phyloP scores from a whole-genome alignment of 2,329 filamentous ascomycete species.

The Achaetomium macrosporum region DNA sequence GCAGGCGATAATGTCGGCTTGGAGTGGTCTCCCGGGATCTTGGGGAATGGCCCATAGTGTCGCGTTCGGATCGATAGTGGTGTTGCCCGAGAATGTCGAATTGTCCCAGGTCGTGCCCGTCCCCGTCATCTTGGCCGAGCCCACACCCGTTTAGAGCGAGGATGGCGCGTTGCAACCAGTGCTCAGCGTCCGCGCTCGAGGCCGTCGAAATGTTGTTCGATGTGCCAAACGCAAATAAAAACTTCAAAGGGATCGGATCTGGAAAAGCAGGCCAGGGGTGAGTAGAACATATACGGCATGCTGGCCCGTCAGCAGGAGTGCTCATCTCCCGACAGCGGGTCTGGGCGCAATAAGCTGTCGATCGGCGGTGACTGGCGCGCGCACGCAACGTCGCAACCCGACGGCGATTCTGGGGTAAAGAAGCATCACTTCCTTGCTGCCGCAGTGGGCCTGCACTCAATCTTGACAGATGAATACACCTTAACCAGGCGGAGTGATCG shows the following conservation, averaged over 20 bases:
- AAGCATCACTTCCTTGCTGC: background rate
- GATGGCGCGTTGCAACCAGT: background rate
- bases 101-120: slow-evolving; percentile 2
- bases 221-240: background rate
- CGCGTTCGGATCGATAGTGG: slow-evolving; percentile 7
- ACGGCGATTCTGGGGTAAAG: slow-evolving; percentile 6
- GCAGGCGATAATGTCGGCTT: slow-evolving; percentile 26
- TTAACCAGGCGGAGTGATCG: too few relatives aligned
- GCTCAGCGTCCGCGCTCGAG: background rate
- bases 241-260: background rate
- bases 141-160: background rate
- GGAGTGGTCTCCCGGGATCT: slow-evolving; percentile 18
- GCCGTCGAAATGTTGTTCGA: background rate
- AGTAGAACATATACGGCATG: slow-evolving; percentile 11
- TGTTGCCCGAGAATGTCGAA: slow-evolving; percentile 5
- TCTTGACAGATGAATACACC: background rate
- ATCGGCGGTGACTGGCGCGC: background rate
- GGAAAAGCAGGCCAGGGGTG: background rate
- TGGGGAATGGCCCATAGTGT: slow-evolving; percentile 19
- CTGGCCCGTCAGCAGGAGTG: slow-evolving; percentile 1
- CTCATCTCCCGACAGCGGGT: slow-evolving; percentile 1
- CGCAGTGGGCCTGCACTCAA: background rate
- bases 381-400: slow-evolving; percentile 2
- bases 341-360: background rate
- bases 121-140: slow-evolving; percentile 2